Evolutionary conservation across 1,139 yeast species (phyloP), one percentile per base, ranked within the genome.

Genomic region (Geotrichum europaeum): DNA sequence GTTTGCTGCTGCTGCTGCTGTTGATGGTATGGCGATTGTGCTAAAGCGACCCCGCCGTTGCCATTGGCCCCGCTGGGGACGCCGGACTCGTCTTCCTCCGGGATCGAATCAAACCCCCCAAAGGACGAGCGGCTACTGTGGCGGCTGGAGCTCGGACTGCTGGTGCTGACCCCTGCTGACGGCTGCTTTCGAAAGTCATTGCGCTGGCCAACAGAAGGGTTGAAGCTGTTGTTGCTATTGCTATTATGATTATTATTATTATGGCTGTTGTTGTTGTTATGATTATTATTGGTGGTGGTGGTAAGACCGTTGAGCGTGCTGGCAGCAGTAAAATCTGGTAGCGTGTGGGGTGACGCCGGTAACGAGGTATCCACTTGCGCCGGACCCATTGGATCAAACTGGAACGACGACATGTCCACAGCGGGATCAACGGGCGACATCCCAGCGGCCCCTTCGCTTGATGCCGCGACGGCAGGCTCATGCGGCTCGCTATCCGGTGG

Each of bases 401-500:
- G 61, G 20, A 47, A 57, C 12, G 45, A n/a, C 20, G 45, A 40
- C 45, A 40, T 40, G 45, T 40, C 45, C n/a, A 40, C 45, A n/a
- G 45, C 45, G 10, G 45, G 4, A 13, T 32, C 45, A 40, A 40
- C 25, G 59, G 59, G 6, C 59, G 61, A 15, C 30, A 52, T 25
- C 45, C 40, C 18, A 57, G 13, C 34, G 13, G 36, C 25, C 55
- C 28, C 36, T 62, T 59, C 12, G 56, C 43, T 18, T 20, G 22
- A 51, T 34, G 13, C 43, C 45, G 55, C 45, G 15, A 7, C 15
- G 13, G 32, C 32, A 32, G 52, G 20, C 24, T 56, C 61, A 32
- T 56, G 53, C 45, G 63, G 57, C 24, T 59, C 55, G 52, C 45
- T 43, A 24, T 61, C 63, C 22, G 47, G 59, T 3, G 9, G 45